Evolutionary conservation across 2,329 filamentous ascomycete species (phyloP), one percentile per base, ranked within the genome.

Genomic region (Alternaria viburni): DNA sequence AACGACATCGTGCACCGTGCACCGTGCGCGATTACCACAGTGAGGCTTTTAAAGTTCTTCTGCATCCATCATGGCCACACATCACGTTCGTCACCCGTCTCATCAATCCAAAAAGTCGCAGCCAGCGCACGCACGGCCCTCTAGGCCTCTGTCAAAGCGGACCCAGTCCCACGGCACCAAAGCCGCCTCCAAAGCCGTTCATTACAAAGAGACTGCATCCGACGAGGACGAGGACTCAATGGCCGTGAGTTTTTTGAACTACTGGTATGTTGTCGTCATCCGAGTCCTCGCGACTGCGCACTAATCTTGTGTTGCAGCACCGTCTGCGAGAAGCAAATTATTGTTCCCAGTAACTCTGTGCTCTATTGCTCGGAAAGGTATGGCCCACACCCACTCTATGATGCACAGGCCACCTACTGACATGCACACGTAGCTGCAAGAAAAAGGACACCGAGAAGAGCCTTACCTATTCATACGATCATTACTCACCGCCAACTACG

Each of bases 321-420:
- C 66, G 88, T 86, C 73, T 90, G 88, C 77, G 88, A 90, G 77
- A 88, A 85, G 76, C 88, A 90, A 79, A 90, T 90, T 71, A 84
- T 87, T 57, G 84, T 86, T 30, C 88, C 88, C 15, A 85, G 85
- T 75, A 86, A 87, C 73, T 83, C 83, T 15, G 83, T 89, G 44
- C 81, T 90, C 47, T 90, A 90, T 76, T 90, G 88, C 80, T 89
- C 87, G 55, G 87, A 89, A 81, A 85, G 85, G 87, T 89, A 83
- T 74, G 82, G 76, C 51, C 36, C 54, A 59, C 52, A 47, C 52
- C 26, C 19, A 49, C 54, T 25, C 57, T 49, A 17, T 49, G 21
- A 17, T 52, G 56, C 41, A 44, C 26, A 36, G 50, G 46, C 47
- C 21, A 50, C 32, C 17, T 47, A 50, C 71, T 75, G 43, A 77